Base-by-base conservation (phyloP, 2,329 filamentous ascomycete genomes). In the Calycina herbarum region DNA sequence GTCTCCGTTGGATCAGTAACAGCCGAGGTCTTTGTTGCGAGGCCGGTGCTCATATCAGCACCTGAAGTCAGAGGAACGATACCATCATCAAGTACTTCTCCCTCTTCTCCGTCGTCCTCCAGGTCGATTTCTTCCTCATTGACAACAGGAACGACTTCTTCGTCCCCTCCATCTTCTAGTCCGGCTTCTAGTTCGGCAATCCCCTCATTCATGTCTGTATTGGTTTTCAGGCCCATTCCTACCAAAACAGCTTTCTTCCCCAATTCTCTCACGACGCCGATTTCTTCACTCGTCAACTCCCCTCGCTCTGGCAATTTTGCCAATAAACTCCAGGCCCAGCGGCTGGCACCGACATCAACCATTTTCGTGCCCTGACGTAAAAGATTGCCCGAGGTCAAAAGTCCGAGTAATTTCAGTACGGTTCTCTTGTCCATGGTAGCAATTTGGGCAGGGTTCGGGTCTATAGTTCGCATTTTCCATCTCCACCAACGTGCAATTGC, bases 301-400 rank as follows among this genome's bases (percentile, higher is more conserved):
- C 93, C 93, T 10, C 86, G 80, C 42, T 92, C 90, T 0, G 91
- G 89, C 66, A 94, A 83, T 65, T 88, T 85, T 2, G 91, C 92
- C 57, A 97, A 81, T 65, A 97, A 78, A 0, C 90, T 88, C 94
- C 93, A 97, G 3, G 92, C 81, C 94, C 94, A 98, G 17, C 87
- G 84, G 66, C 92, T 93, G 4, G 91, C 87, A 59, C 88, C 85
- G 71, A 86, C 84, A 31, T 86, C 82, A 35, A 93, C 80, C 35
- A 83, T 82, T 27, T 81, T n/a, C 10, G 48, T 54, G 84, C 85
- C 60, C 83, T 84, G 57, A 83, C 84, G 62, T 90, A 83, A 61
- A 11, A 73, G n/a, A 67, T 86, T 86, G 62, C 86, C 86, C 20
- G 83, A 82, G 33, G 90, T 80, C n/a, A 91, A 79, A 62, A 94